Percentiles rank a stretch among this genome's conserved stretches.
phyloP scores from a whole-genome alignment of 345 rosid species.

The Moringa oleifera region DNA sequence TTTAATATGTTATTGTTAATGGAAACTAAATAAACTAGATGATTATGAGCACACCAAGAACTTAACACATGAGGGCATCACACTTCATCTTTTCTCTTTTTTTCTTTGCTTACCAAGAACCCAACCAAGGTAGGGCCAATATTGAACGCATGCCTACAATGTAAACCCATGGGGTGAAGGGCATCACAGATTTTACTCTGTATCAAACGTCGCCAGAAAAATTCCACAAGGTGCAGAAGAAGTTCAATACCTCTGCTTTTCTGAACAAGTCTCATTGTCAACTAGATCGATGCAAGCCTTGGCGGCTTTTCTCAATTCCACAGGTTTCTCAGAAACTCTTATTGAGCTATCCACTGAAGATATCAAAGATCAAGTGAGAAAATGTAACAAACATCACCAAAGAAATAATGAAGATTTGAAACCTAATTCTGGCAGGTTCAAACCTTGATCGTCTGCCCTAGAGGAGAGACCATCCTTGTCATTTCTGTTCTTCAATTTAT shows the following conservation, averaged over 20 bases:
- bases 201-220: neutral
- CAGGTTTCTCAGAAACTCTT: conserved; percentile 33
- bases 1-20: no score
- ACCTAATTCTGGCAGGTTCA: conserved; percentile 27
- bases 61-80: no score
- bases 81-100: no score
- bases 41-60: no score
- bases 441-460: conserved; percentile 29
- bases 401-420: neutral
- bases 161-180: no score
- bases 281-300: conserved; percentile 38
- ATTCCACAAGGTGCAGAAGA: conserved; percentile 2
- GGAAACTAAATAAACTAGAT: no score
- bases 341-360: conserved; percentile 24
- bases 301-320: conserved; percentile 42
- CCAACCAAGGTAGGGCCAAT: no score
- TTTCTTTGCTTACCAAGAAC: no score
- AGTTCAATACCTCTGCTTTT: conserved; percentile 69
- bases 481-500: conserved; percentile 21
- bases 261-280: conserved; percentile 74
- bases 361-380: conserved; percentile 4
- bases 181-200: neutral
- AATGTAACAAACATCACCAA: conserved; percentile 5
- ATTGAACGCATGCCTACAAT: no score
- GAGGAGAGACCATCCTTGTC: conserved; percentile 25